phyloP scores from a whole-genome alignment of 2,329 filamentous ascomycete genomes.

The Alternaria triticimaculans region DNA sequence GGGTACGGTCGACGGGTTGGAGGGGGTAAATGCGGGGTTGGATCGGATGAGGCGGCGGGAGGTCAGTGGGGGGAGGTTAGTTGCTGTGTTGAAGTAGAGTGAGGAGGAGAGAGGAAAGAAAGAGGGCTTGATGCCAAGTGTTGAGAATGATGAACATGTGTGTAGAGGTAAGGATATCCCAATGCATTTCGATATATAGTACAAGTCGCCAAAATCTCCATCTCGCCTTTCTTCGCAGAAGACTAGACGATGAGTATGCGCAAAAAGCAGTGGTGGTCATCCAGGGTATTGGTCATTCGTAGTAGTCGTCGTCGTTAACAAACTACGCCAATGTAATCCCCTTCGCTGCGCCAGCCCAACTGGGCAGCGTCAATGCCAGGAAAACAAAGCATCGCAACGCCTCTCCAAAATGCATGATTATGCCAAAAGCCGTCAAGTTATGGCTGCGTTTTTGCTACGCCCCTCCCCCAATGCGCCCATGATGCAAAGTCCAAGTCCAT shows the following conservation, averaged over 20 bases:
- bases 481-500: constrained; percentile 1
- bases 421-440: neutral
- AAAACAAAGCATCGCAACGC: neutral
- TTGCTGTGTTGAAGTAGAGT: constrained; percentile 45
- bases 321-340: neutral
- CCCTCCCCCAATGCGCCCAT: constrained; percentile 1
- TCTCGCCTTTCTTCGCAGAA: neutral
- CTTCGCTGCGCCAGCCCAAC: neutral
- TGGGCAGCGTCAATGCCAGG: neutral
- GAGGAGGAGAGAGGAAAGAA: neutral
- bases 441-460: neutral
- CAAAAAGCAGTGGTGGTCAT: neutral
- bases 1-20: constrained; percentile 67
- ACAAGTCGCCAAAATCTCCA: neutral
- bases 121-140: rapidly evolving
- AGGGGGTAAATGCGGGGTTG: constrained; percentile 70
- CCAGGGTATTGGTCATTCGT: neutral
- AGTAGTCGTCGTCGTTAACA: neutral
- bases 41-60: constrained; percentile 70
- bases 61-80: constrained; percentile 71
- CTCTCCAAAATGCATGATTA: neutral
- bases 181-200: constrained; percentile 1
- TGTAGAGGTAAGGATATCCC: neutral
- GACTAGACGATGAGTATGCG: neutral
- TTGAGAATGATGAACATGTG: neutral